These are phyloP conservation scores for Lasiosphaeria miniovina DNA, from an alignment of 495 filamentous ascomycete species.

Conservation along the genomic window DNA sequence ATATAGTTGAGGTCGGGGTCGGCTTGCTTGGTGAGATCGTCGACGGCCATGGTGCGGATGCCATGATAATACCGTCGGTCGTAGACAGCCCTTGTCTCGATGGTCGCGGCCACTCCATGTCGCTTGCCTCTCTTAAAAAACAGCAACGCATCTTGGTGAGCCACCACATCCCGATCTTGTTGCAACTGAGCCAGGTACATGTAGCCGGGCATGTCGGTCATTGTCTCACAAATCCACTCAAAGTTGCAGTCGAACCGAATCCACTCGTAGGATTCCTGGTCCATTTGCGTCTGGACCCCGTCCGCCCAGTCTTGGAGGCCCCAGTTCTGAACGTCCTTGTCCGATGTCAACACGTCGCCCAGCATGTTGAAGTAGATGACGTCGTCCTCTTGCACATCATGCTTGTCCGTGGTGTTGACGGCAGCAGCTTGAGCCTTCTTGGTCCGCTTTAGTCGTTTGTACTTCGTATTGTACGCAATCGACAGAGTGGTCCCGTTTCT, in stretches of 20 bases:
- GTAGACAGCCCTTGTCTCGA: conserved; percentile 83
- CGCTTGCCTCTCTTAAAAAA: conserved; percentile 41
- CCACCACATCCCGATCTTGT: conserved; percentile 94
- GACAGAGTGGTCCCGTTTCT: conserved; percentile 66
- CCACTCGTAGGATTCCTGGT: conserved; percentile 96
- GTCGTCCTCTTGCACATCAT: conserved; percentile 79
- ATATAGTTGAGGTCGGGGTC: conserved; percentile 63
- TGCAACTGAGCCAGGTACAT: conserved; percentile 98
- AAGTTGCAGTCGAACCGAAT: conserved; percentile 97
- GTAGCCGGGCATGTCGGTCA: conserved; percentile 77
- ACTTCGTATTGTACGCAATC: conserved; percentile 98
- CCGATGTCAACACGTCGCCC: conserved; percentile 81
- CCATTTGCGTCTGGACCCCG: conserved; percentile 85
- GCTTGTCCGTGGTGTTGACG: conserved; percentile 49
- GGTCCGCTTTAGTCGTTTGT: conserved; percentile 93
- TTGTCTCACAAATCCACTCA: conserved; percentile 85
- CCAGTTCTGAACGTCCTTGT: conserved; percentile 82
- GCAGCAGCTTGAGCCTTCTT: conserved; percentile 79
- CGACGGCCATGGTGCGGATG: conserved; percentile 77
- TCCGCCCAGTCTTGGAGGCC: conserved; percentile 80
- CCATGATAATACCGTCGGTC: conserved; percentile 91
- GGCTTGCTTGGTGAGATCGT: conserved; percentile 70
- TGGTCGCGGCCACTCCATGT: conserved; percentile 76
- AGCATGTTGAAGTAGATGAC: conserved; percentile 95
- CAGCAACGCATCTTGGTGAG: conserved; percentile 74